These are phyloP conservation scores for Candida silvicultrix DNA, from an alignment of 805 yeast genomes.

Conservation along the genomic window DNA sequence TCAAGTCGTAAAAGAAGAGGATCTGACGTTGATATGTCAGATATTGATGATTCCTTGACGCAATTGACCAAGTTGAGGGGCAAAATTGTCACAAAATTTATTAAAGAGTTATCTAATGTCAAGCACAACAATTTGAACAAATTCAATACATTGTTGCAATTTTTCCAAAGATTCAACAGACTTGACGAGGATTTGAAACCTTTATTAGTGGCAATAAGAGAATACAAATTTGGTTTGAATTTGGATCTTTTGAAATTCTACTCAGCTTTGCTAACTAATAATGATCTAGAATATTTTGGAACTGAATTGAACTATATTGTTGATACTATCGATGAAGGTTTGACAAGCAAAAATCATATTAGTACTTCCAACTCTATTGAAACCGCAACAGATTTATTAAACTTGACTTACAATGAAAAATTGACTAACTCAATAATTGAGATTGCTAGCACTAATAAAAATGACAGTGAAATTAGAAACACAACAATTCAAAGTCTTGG, in stretches of 20 bases:
- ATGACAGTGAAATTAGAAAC: conserved; percentile 31
- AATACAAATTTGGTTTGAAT: conserved; percentile 21
- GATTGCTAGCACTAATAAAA: conserved; percentile 27
- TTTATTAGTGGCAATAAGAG: conserved; percentile 17
- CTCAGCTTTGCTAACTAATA: conserved; percentile 25
- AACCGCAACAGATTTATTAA: conserved; percentile 23
- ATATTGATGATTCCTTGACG: conserved; percentile 21
- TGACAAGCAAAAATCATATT: conserved; percentile 29
- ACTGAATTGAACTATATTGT: conserved; percentile 21
- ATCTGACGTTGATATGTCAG: conserved; percentile 36
- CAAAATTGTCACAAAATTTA: conserved; percentile 15
- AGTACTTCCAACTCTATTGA: conserved; percentile 27
- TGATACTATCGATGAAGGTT: conserved; percentile 24
- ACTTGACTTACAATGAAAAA: conserved; percentile 16
- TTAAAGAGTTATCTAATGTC: conserved; percentile 20
- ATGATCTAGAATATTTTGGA: conserved; percentile 26
- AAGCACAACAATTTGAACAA: conserved; percentile 19
- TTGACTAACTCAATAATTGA: conserved; percentile 24
- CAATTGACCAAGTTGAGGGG: conserved; percentile 14
- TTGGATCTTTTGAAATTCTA: conserved; percentile 31
- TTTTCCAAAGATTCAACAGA: conserved; percentile 18
- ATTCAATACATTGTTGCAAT: conserved; percentile 17
- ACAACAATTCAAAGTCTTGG: conserved; percentile 28
- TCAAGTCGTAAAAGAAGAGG: conserved; percentile 23
- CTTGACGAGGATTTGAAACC: conserved; percentile 18